Percentiles rank a stretch among this genome's conserved stretches.
phyloP scores from a whole-genome alignment of 805 yeast genomes.

The Tetrapisispora taiwanensis region DNA sequence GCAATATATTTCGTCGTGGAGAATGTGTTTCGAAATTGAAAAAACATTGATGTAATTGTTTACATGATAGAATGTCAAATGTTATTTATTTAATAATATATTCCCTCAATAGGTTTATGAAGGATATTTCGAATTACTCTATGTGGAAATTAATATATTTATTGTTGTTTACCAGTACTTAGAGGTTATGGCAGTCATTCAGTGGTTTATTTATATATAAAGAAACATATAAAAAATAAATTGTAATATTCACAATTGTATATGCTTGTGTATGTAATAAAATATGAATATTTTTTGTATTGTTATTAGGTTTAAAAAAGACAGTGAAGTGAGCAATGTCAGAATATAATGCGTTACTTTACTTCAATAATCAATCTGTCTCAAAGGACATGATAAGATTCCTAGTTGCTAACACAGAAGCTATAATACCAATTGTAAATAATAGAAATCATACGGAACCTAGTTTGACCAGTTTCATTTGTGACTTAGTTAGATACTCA shows the following conservation, averaged over 20 bases:
- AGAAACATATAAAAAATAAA: too few relatives aligned
- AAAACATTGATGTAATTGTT: not conserved
- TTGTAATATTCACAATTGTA: too few relatives aligned
- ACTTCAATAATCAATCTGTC: slow-evolving; percentile 21
- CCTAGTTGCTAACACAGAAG: slow-evolving; percentile 20
- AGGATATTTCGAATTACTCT: too few relatives aligned
- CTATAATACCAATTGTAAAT: slow-evolving; percentile 17
- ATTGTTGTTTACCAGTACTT: too few relatives aligned
- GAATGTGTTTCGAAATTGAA: not conserved
- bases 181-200: not conserved
- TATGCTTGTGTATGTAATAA: too few relatives aligned
- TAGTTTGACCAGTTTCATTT: slow-evolving; percentile 54
- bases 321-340: slow-evolving; percentile 3
- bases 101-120: too few relatives aligned
- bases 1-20: not conserved
- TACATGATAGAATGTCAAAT: not conserved
- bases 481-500: slow-evolving; percentile 62
- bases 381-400: slow-evolving; percentile 24
- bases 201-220: too few relatives aligned
- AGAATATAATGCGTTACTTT: slow-evolving; percentile 21
- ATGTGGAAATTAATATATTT: too few relatives aligned
- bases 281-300: too few relatives aligned
- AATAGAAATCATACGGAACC: slow-evolving; percentile 23
- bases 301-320: too few relatives aligned
- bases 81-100: too few relatives aligned